Conservation (phyloP, 2,329 filamentous ascomycete genomes). For the Neopestalotiopsis rosae region DNA sequence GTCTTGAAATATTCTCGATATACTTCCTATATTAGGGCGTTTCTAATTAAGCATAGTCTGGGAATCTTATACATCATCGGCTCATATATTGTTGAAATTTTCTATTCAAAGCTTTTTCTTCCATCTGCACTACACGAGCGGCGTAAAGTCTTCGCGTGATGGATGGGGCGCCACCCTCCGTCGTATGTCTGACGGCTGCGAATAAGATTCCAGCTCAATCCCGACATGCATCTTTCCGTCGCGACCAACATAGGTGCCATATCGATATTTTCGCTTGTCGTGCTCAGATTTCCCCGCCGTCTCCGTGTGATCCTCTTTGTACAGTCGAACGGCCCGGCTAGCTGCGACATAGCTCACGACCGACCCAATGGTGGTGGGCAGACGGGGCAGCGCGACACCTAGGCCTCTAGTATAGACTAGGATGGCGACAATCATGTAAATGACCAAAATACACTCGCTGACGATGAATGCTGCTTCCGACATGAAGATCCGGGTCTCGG, state of each 20-base stretch:
- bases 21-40: too few relatives aligned
- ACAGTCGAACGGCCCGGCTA: background rate
- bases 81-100: too few relatives aligned
- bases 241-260: background rate
- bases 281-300: background rate
- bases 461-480: background rate
- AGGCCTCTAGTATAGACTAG: background rate
- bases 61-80: too few relatives aligned
- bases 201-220: background rate
- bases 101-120: too few relatives aligned
- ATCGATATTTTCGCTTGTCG: background rate
- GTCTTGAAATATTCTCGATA: too few relatives aligned
- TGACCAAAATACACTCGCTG: background rate
- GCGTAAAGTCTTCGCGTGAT: too few relatives aligned
- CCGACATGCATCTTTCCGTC: background rate
- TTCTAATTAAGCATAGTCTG: too few relatives aligned
- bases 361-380: background rate
- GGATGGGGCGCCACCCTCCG: too few relatives aligned
- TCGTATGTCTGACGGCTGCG: background rate
- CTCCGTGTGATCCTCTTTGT: background rate
- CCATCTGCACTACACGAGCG: too few relatives aligned
- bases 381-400: background rate
- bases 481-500: constrained; percentile 10
- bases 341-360: background rate
- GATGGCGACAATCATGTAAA: background rate